phyloP scores from a whole-genome alignment of 2,329 filamentous ascomycete species.

The Dothistroma septosporum region DNA sequence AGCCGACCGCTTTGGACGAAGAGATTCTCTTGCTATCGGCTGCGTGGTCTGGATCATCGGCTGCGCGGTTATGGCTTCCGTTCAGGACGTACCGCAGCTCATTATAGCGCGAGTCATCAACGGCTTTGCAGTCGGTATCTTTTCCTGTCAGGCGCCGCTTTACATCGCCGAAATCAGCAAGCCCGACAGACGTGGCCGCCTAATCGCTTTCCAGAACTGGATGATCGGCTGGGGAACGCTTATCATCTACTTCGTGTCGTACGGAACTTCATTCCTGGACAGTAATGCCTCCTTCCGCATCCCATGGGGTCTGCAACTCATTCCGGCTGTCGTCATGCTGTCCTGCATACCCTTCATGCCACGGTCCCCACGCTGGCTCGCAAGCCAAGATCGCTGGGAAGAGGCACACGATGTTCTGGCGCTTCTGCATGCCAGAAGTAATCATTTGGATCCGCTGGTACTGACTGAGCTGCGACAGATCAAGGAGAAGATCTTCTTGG shows the following conservation, averaged over 20 bases:
- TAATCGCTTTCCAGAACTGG: constrained; percentile 15
- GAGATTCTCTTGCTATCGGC: constrained; percentile 9
- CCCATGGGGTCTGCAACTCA: constrained; percentile 11
- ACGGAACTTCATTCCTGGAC: constrained; percentile 10
- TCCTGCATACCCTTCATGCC: constrained; percentile 12
- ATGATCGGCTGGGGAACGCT: constrained; percentile 14
- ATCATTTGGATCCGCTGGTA: constrained; percentile 9
- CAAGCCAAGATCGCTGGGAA: constrained; percentile 14
- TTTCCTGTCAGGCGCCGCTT: constrained; percentile 11
- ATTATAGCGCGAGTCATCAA: constrained; percentile 11
- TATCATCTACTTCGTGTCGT: constrained; percentile 14
- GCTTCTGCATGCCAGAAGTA: constrained; percentile 1
- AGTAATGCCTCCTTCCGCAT: constrained; percentile 12
- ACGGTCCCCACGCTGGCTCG: constrained; percentile 12
- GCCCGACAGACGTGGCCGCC: constrained; percentile 10
- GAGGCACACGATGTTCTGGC: constrained; percentile 14
- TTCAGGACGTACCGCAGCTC: constrained; percentile 9
- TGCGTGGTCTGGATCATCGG: constrained; percentile 13
- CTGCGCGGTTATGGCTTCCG: constrained; percentile 9
- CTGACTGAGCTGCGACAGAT: constrained; percentile 11
- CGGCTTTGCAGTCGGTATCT: constrained; percentile 13
- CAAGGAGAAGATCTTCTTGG: constrained; percentile 15
- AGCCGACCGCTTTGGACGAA: constrained; percentile 10
- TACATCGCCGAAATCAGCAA: constrained; percentile 14
- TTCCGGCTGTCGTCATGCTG: constrained; percentile 12